Evolutionary conservation across 441 rosid genomes (phyloP).

Genomic region (Adansonia rubrostipa): DNA sequence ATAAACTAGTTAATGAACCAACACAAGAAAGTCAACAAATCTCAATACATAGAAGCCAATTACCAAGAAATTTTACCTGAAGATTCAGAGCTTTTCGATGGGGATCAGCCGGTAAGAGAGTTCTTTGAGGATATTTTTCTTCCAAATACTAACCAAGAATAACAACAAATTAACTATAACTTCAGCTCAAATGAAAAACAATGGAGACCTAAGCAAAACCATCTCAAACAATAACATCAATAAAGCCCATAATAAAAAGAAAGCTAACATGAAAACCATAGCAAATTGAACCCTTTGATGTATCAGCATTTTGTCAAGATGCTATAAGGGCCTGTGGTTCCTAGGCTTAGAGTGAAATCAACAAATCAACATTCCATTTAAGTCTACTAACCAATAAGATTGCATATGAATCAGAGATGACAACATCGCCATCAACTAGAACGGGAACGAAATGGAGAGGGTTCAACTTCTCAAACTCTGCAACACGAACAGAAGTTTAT

Average conservation of each 20-base stretch:
- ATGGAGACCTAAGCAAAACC: neutral
- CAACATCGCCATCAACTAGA: slow-evolving; percentile 55
- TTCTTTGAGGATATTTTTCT: slow-evolving; percentile 56
- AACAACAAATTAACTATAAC: neutral
- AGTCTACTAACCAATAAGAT: slow-evolving; percentile 51
- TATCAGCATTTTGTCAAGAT: too few species aligned
- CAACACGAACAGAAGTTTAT: slow-evolving; percentile 21
- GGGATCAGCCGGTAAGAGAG: slow-evolving; percentile 52
- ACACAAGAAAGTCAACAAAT: slow-evolving; percentile 3
- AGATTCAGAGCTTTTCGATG: slow-evolving; percentile 49
- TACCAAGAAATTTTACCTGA: slow-evolving; percentile 43
- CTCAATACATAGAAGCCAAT: neutral
- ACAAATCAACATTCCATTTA: neutral
- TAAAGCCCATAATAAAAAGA: neutral
- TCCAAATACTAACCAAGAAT: slow-evolving; percentile 54
- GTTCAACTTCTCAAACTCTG: slow-evolving; percentile 57
- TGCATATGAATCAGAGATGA: slow-evolving; percentile 60
- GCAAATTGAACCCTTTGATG: too few species aligned
- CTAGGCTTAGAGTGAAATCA: slow-evolving; percentile 1
- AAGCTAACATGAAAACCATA: too few species aligned
- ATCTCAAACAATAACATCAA: neutral
- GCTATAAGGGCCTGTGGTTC: neutral
- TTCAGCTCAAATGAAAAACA: neutral
- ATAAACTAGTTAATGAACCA: slow-evolving; percentile 14
- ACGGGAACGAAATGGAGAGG: slow-evolving; percentile 57